Percentiles rank a stretch among this genome's conserved stretches.
Conservation (phyloP, 192 early-diverging fungal species). For the Nowakowskiella sp. region DNA sequence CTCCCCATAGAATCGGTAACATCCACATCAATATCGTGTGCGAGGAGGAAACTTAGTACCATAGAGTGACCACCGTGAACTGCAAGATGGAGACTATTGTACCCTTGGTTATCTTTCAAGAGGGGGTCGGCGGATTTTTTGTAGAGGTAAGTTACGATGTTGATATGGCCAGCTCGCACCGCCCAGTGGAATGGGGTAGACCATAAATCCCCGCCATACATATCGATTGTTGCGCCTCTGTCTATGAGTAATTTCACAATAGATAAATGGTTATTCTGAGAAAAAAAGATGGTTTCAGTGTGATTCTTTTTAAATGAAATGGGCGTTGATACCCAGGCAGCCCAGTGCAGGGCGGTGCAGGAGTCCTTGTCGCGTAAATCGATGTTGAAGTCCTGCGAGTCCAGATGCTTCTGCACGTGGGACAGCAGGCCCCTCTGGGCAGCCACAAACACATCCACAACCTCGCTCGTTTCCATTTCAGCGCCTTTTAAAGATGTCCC, state of each 20-base stretch:
- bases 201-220: constrained; percentile 60
- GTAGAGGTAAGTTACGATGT: constrained; percentile 63
- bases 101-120: constrained; percentile 73
- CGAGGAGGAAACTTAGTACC: constrained; percentile 66
- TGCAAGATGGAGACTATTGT: constrained; percentile 82
- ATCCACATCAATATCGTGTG: constrained; percentile 67
- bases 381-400: constrained; percentile 37
- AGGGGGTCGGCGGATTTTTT: constrained; percentile 70
- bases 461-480: background rate
- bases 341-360: constrained; percentile 78
- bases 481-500: too few species aligned
- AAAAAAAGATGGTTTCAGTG: background rate
- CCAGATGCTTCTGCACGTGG: constrained; percentile 45
- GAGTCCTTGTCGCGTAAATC: constrained; percentile 58
- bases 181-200: constrained; percentile 95
- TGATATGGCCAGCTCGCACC: constrained; percentile 63
- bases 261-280: constrained; percentile 51
- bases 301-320: background rate
- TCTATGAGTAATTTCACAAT: constrained; percentile 73
- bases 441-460: constrained; percentile 55
- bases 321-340: constrained; percentile 50
- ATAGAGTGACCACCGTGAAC: constrained; percentile 76
- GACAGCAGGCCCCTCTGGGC: constrained; percentile 62
- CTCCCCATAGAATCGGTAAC: constrained; percentile 63
- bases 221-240: constrained; percentile 66